phyloP scores from a whole-genome alignment of 345 rosid species.

The Hypericum androsaemum region DNA sequence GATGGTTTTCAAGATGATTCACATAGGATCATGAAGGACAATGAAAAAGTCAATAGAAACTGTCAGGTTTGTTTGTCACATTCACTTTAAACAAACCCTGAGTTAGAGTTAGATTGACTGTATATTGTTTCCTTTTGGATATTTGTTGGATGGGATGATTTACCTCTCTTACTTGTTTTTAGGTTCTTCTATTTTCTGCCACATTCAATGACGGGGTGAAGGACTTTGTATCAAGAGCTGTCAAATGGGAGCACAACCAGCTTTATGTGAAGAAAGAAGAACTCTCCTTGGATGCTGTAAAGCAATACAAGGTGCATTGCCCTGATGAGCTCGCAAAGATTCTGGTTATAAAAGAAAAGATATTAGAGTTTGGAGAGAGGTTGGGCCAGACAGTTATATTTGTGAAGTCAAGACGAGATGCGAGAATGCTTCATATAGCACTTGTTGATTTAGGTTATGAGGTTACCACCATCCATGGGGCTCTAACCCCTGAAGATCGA shows the following conservation, averaged over 20 bases:
- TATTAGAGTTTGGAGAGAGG: constrained; percentile 72
- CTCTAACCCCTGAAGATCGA: constrained; percentile 44
- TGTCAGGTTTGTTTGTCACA: constrained; percentile 59
- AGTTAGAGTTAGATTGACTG: neutral
- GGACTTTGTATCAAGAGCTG: constrained; percentile 52
- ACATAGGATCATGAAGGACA: constrained; percentile 72
- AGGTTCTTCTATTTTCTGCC: constrained; percentile 93
- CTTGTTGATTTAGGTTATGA: constrained; percentile 66
- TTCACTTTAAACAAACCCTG: neutral
- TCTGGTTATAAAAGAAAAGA: constrained; percentile 61
- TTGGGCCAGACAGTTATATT: constrained; percentile 81
- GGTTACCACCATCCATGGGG: constrained; percentile 79
- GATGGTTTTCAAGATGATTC: constrained; percentile 94
- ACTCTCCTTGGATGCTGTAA: constrained; percentile 66
- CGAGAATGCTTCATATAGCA: constrained; percentile 46
- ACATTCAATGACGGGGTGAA: constrained; percentile 77
- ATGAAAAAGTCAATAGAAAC: constrained; percentile 34
- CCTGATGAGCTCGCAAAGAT: constrained; percentile 70
- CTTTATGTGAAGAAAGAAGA: constrained; percentile 89
- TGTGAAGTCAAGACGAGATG: constrained; percentile 56
- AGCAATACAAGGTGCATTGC: constrained; percentile 82
- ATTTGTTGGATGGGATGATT: neutral
- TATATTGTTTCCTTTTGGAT: neutral
- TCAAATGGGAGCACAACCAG: constrained; percentile 59
- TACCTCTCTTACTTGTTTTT: constrained; percentile 5